Base-by-base conservation (phyloP, 2,329 filamentous ascomycete genomes). In the Pleomassaria siparia region DNA sequence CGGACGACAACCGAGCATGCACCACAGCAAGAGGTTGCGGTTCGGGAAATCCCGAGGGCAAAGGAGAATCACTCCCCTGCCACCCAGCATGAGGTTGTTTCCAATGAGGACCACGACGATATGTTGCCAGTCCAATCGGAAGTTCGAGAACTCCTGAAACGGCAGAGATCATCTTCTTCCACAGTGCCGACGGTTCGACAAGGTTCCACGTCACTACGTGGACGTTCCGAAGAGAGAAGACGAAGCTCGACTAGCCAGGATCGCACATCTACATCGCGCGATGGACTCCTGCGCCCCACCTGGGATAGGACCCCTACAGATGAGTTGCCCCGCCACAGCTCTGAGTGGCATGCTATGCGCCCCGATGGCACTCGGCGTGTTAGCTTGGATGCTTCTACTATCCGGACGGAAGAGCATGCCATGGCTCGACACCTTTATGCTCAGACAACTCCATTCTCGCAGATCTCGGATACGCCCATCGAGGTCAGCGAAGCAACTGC, bases 401-500 rank as follows among this genome's bases (percentile, higher is more conserved):
- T 69, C 57, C 53, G 70, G 63, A 58, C 65, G 69, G 55, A 71
- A 24, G 69, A 71, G 43, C 67, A 71, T 49, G 67, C 65, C 13
- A 63, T 67, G 52, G 67, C 66, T 12, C 72, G 76, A 15, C 76
- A 78, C 36, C 71, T 77, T 10, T 79, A 74, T 22, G 64, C 76
- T 15, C 73, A 76, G 29, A 75, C 74, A 15, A 80, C 79, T 1
- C 75, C 74, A 0, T 76, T 77, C 42, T 60, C 81, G 66, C 47
- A 76, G 70, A 54, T 70, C 68, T 53, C 35, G 7, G 56, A 74
- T 35, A 81, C 79, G 1, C 78, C 78, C 0, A 68, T 80, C 10
- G 83, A 86, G 64, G 76, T 86, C 43, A 80, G 76, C 49, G 81
- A 86, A 62, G 83, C 83, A 9, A 82, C 75, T 33, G 81, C 80